Evolutionary conservation across 768 basidiomycete genomes (phyloP), one percentile per base, ranked within the genome.

Genomic region (Tephrocybe sp.): DNA sequence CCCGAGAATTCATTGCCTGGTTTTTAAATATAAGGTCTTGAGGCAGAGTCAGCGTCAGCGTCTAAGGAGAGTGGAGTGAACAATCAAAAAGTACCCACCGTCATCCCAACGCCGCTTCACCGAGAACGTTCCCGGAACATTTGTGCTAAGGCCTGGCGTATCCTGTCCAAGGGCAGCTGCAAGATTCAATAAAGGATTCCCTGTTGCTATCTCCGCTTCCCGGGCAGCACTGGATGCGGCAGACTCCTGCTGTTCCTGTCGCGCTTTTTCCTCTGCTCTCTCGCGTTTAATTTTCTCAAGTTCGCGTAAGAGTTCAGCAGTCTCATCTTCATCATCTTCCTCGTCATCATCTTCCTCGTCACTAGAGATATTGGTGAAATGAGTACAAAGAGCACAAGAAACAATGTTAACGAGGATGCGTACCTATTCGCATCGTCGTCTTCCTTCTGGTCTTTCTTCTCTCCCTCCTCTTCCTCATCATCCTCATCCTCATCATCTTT

Each of bases 261-360:
- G 77, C 33, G 79, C 87, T 64, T 93, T 93, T 69, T 98, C 97
- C 61, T 89, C 95, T 10, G 95, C 95, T 9, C 96, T 80, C 63
- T 98, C 95, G 41, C 86, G 86, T 70, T 97, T 98, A 59, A 98
- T 98, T 74, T 96, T 98, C 70, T 97, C 96, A n/a, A 99, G 77
- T 66, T 99, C 97, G 20, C 93, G 85, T 54, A 99, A 75, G 19
- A 99, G 77, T 61, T 97, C 96, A 0, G 93, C 93, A 0, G 93
- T 92, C 48, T 96, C 92, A 60, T 93, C 91, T 56, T 96, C 94
- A 8, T 91, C 89, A 14, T 87, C 80, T 10, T 75, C 73, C 0
- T 66, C 55, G 42, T 70, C 68, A 30, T 65, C 72, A 19, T 84
- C 82, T 6, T 79, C 77, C 7, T 80, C 79, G 32, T 84, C 82